phyloP scores from a whole-genome alignment of 2,329 filamentous ascomycete species.

The Xylaria polymorpha region DNA sequence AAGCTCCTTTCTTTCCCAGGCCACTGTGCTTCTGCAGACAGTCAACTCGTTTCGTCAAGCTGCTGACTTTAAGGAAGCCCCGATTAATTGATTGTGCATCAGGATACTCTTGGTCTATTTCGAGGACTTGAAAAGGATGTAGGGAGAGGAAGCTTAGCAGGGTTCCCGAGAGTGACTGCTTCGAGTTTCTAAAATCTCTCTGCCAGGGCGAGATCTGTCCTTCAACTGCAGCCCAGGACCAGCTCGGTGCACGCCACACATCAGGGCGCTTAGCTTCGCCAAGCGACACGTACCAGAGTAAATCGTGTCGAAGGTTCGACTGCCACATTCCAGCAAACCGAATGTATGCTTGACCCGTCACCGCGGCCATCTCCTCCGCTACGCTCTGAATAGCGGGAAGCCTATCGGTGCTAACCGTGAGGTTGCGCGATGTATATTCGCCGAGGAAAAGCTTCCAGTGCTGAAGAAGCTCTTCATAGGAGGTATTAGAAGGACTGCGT shows the following conservation, averaged over 20 bases:
- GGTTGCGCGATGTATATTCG: conserved; percentile 32
- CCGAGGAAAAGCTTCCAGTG: conserved; percentile 35
- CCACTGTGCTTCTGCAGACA: neutral
- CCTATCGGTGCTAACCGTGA: conserved; percentile 33
- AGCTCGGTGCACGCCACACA: conserved; percentile 38
- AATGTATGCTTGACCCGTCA: conserved; percentile 31
- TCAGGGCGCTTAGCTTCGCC: conserved; percentile 15
- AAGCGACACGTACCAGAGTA: conserved; percentile 31
- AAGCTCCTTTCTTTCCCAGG: conserved; percentile 11
- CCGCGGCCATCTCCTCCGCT: conserved; percentile 34
- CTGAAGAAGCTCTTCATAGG: conserved; percentile 20
- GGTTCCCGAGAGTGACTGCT: conserved; percentile 3
- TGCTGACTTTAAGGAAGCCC: conserved; percentile 33
- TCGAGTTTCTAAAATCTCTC: conserved; percentile 25
- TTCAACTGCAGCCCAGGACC: conserved; percentile 42
- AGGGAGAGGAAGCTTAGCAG: conserved; percentile 21
- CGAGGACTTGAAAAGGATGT: conserved; percentile 32
- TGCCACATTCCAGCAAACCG: conserved; percentile 37
- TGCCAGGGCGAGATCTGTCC: conserved; percentile 26
- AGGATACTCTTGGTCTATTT: conserved; percentile 19
- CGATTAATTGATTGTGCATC: conserved; percentile 15
- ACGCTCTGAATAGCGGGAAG: conserved; percentile 39
- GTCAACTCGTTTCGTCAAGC: conserved; percentile 23
- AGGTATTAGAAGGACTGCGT: neutral
- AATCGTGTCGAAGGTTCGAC: conserved; percentile 29